Conservation (phyloP, 305 asterid species). For the Fraxinus angustifolia region DNA sequence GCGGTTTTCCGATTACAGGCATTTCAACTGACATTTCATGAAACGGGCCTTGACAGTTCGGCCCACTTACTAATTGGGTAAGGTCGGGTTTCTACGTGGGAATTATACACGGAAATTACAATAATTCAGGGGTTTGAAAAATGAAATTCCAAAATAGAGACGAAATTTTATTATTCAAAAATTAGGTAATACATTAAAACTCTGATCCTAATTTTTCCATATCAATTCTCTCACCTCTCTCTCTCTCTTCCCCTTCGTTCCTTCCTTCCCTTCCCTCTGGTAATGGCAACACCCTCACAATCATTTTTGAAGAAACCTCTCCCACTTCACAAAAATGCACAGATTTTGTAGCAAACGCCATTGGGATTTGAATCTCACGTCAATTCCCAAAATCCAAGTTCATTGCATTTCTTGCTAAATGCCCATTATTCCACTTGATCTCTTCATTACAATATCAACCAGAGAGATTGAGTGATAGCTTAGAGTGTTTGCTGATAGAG, state of each 20-base stretch:
- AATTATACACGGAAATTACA: no score
- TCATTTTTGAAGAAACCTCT: no score
- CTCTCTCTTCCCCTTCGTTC: no score
- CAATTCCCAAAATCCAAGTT: neutral
- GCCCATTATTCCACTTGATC: conserved; percentile 21
- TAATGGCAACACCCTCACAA: no score
- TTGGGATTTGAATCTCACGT: conserved; percentile 15
- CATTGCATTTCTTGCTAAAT: conserved; percentile 27
- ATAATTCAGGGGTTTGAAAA: no score
- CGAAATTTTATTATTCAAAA: no score
- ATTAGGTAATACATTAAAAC: no score
- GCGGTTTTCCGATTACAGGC: neutral
- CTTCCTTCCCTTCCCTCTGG: no score
- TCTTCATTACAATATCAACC: conserved; percentile 14
- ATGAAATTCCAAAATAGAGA: no score
- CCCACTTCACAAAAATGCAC: neutral
- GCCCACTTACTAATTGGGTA: neutral
- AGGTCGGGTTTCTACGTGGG: no score
- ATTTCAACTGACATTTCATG: neutral
- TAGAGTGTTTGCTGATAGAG: neutral
- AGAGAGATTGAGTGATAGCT: neutral
- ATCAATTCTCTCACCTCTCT: no score
- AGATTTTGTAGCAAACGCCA: neutral
- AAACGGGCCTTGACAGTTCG: neutral
- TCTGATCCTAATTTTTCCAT: no score